phyloP scores from a whole-genome alignment of 2,329 filamentous ascomycete genomes.

The Talaromyces sp. region DNA sequence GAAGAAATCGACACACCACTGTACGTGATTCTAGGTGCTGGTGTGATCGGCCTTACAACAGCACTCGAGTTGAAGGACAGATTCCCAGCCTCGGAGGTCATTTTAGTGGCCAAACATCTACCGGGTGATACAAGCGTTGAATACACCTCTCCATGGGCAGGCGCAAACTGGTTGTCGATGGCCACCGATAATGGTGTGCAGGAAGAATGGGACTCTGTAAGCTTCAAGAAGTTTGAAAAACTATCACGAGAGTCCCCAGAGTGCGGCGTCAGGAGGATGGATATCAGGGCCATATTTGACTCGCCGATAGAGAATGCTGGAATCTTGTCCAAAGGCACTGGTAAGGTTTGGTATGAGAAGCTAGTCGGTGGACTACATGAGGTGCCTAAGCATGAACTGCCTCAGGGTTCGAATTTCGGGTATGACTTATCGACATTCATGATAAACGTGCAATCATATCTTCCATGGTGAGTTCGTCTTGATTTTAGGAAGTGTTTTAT shows the following conservation, averaged over 20 bases:
- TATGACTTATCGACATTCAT: conserved; percentile 9
- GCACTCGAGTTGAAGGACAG: conserved; percentile 2
- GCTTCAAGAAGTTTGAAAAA: background rate
- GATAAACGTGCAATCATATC: conserved; percentile 6
- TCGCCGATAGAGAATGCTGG: background rate
- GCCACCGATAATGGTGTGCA: background rate
- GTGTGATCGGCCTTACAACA: conserved; percentile 6
- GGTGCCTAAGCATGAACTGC: background rate
- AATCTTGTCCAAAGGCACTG: background rate
- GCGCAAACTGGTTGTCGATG: conserved; percentile 5
- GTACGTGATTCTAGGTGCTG: conserved; percentile 11
- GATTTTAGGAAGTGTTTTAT: background rate
- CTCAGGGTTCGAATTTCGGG: conserved; percentile 3
- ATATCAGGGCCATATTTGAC: background rate
- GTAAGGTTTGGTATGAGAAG: conserved; percentile 3
- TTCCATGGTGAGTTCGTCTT: background rate
- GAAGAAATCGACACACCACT: background rate
- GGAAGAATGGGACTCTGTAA: background rate
- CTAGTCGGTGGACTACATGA: conserved; percentile 4
- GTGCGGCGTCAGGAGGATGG: conserved; percentile 3
- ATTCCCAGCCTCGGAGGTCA: background rate
- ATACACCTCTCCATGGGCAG: conserved; percentile 10
- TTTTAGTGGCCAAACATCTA: conserved; percentile 5
- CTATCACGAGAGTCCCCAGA: background rate
- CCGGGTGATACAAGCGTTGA: background rate